A percentile compares a stretch with the other conserved stretches of the same genome.
phyloP scores from a whole-genome alignment of 75 land plant species.

The Pseudotsuga menziesii region DNA sequence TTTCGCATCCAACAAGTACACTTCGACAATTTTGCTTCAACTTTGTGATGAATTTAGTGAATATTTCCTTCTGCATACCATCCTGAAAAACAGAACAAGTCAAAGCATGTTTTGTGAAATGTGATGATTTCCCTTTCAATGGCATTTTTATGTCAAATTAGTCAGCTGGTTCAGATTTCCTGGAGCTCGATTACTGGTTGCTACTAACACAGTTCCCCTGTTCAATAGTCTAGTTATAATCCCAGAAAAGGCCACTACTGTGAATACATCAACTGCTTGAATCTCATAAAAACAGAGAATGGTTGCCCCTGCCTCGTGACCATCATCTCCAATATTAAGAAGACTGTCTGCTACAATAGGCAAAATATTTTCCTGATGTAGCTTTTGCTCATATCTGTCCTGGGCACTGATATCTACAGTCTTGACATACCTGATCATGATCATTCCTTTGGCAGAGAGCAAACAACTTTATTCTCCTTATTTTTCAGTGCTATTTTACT shows the following conservation, averaged over 20 bases:
- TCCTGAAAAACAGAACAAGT: constrained; percentile 32
- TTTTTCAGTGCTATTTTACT: too few relatives aligned
- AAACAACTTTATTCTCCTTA: too few relatives aligned
- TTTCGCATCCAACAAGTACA: constrained; percentile 70
- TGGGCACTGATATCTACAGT: too few relatives aligned
- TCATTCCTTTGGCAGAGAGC: too few relatives aligned
- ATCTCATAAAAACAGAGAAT: too few relatives aligned
- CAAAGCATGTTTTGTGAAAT: constrained; percentile 6
- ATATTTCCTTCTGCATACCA: constrained; percentile 91
- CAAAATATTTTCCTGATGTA: too few relatives aligned
- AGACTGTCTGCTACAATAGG: too few relatives aligned
- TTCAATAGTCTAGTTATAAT: constrained; percentile 78
- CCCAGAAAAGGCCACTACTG: constrained; percentile 93
- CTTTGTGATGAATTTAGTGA: constrained; percentile 48
- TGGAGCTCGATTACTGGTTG: constrained; percentile 94
- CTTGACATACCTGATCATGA: too few relatives aligned
- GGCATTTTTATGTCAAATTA: background rate
- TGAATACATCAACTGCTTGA: constrained; percentile 99
- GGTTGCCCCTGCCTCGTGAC: too few relatives aligned
- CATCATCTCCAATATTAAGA: too few relatives aligned
- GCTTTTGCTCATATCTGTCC: too few relatives aligned
- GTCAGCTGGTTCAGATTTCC: constrained; percentile 63
- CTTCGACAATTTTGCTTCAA: constrained; percentile 62
- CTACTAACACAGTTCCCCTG: constrained; percentile 79
- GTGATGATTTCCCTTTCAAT: background rate